Evolutionary conservation across 140 eudicot genomes (phyloP), one percentile per base, ranked within the genome.

Genomic region (Oenanthe javanica): DNA sequence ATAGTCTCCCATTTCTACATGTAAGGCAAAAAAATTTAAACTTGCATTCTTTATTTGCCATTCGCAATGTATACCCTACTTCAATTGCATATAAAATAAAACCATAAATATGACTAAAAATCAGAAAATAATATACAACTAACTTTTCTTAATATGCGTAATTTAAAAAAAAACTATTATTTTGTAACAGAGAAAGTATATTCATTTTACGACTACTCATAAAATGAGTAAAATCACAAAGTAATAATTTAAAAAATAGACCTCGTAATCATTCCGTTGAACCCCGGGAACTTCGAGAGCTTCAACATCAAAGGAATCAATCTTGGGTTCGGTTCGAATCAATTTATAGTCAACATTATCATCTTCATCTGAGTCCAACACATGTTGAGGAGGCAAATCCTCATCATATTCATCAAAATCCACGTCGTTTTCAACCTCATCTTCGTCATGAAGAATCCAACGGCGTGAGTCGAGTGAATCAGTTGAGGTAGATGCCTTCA

Each of bases 201-300:
- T 36, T 36, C 40, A 36, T 36, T 36, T 36, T 36, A 36, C 40
- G 40, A 36, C 36, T 31, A 31, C 36, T 31, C 36, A 31, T 31
- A 31, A 31, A 31, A 31, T 31, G 36, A 31, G 36, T 31, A 31
- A 31, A 31, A 31, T 31, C 40, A 36, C 40, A 36, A 36, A 36
- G 40, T 36, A 36, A 36, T 36, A 36, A 36, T 36, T 36, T 36
- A 43, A 71, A 40, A 14, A 43, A 2, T 0, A 14, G 7, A 77
- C 99, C 97, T 92, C 97, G 66, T 84, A 88, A 51, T 92, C 97
- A 75, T 90, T 88, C 72, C 92, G 51, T 6, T 89, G 92, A 14
- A 92, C 91, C 7, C 97, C 97, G n/a, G 97, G 97, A 72, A 95
- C 90, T 86, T 95, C 99, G 10, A 95, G 97, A 11, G 97, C 99